A percentile compares a stretch with the other conserved stretches of the same genome.
Evolutionary conservation across 768 basidiomycete genomes (phyloP).

Genomic region (Austroboletus eburneus): DNA sequence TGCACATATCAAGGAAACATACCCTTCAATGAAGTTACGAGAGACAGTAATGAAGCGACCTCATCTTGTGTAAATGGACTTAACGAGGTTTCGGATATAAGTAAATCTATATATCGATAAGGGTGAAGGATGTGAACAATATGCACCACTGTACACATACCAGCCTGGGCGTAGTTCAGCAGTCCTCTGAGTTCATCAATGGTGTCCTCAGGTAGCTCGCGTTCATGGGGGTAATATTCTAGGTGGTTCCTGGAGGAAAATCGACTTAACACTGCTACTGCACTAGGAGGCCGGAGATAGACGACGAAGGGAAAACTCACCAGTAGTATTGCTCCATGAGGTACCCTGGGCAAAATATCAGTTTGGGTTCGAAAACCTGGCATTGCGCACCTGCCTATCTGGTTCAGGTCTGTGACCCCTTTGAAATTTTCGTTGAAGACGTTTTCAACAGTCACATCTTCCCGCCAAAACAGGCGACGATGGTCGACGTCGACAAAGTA

Average conservation of each 20-base stretch:
- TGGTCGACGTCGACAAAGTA: background rate
- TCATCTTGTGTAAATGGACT: background rate
- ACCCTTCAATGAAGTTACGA: background rate
- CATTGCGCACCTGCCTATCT: background rate
- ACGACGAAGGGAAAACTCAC: background rate
- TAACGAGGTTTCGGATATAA: background rate
- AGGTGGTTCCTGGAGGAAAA: background rate
- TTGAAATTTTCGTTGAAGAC: background rate
- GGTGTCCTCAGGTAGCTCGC: constrained; percentile 14
- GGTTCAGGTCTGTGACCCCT: background rate
- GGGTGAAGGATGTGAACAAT: background rate
- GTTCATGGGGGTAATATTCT: constrained; percentile 8
- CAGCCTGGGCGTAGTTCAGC: background rate
- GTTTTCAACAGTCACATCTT: background rate
- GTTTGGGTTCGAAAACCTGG: background rate
- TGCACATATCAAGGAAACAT: background rate
- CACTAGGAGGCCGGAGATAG: no score
- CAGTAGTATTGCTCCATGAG: background rate
- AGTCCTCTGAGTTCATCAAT: constrained; percentile 3
- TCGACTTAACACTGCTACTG: background rate
- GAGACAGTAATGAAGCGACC: background rate
- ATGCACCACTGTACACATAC: background rate
- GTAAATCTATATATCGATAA: background rate
- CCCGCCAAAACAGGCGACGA: background rate
- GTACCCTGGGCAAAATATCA: background rate